These are phyloP conservation scores for Epichloe bromicola DNA, from an alignment of 2,329 filamentous ascomycete genomes.

Conservation along the genomic window DNA sequence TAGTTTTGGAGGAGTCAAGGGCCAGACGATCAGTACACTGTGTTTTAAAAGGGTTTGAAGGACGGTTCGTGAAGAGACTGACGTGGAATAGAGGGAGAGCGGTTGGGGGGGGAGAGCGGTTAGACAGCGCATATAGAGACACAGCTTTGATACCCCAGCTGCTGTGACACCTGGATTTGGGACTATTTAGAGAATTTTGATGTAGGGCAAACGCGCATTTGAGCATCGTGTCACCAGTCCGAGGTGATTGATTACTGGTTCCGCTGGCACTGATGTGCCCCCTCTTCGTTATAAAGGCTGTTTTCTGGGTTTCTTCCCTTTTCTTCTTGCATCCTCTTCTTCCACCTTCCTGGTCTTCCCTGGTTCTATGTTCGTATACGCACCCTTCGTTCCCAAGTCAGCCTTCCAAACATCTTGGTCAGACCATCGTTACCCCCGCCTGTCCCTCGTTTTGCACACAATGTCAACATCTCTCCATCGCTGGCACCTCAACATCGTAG, in stretches of 20 bases:
- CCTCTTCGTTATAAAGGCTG: background rate
- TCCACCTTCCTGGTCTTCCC: background rate
- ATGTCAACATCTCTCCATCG: background rate
- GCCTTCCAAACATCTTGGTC: background rate
- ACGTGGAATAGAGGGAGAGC: background rate
- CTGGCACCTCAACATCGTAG: background rate
- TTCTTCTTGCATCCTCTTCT: background rate
- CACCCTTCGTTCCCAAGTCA: background rate
- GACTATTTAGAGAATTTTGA: background rate
- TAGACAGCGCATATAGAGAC: background rate
- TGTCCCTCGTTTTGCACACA: background rate
- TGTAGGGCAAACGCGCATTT: background rate
- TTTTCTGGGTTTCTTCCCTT: background rate
- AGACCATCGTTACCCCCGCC: background rate
- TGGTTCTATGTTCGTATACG: background rate
- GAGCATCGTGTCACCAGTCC: background rate
- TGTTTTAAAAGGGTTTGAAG: slow-evolving; percentile 50
- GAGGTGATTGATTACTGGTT: background rate
- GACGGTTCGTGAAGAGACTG: too few relatives aligned
- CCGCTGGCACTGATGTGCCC: background rate
- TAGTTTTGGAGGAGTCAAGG: slow-evolving; percentile 77
- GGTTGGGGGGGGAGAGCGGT: background rate
- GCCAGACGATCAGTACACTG: slow-evolving; percentile 77
- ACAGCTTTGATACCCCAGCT: background rate
- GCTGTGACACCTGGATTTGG: background rate